Percentiles rank a stretch among this genome's conserved stretches.
Evolutionary conservation across 2,329 filamentous ascomycete species (phyloP).

Genomic region (Colletotrichum godetiae): DNA sequence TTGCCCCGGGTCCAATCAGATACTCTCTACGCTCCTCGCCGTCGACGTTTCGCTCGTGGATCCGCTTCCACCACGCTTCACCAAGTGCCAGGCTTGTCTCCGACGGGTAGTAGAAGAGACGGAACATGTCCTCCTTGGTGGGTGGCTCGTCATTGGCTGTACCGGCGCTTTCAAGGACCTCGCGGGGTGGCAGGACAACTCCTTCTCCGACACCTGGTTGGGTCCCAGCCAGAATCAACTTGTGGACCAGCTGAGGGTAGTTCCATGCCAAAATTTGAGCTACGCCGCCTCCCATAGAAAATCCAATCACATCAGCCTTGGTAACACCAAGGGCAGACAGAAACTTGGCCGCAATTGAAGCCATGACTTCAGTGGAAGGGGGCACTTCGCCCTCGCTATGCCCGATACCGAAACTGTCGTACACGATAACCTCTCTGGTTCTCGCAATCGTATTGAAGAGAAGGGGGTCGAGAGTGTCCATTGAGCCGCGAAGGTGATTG

Average conservation of each 20-base stretch:
- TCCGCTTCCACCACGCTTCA: background rate
- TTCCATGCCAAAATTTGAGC: conserved; percentile 57
- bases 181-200: background rate
- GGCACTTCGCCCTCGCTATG: conserved; percentile 55
- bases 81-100: background rate
- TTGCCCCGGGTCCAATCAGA: background rate
- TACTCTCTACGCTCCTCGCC: background rate
- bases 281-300: conserved; percentile 60
- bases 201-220: background rate
- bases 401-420: conserved; percentile 62
- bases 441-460: conserved; percentile 57
- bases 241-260: background rate
- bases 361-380: conserved; percentile 50
- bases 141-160: background rate
- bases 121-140: background rate
- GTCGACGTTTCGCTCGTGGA: background rate
- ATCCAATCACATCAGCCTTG: conserved; percentile 59
- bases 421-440: conserved; percentile 54
- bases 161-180: background rate
- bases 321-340: conserved; percentile 44
- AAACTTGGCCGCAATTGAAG: conserved; percentile 42
- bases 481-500: conserved; percentile 41
- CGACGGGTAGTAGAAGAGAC: background rate
- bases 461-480: conserved; percentile 55
- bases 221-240: background rate